Base-by-base conservation (phyloP, 371 early-diverging fungal species). In the Catenaria anguillulae region DNA sequence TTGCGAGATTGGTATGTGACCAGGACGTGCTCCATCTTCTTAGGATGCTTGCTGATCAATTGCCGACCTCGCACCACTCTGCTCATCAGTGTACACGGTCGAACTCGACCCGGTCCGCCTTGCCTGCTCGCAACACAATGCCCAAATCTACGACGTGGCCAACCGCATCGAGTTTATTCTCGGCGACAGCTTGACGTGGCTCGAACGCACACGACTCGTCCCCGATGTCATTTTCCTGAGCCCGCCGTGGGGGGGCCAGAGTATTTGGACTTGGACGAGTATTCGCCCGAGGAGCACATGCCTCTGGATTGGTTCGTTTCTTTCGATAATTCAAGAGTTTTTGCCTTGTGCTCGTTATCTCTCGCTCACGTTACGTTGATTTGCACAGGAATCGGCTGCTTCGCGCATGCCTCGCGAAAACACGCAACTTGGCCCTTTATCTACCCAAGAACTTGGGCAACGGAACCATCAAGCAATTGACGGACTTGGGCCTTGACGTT, bases 221-320 rank as follows among this genome's bases (percentile, higher is more conserved):
- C 93, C 91, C 0, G 94, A 97, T 67, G 86, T 78, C 0, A 86
- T 94, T 4, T 96, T 93, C 63, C 65, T 95, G 64, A 92, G 91
- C 46, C 95, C 96, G 55, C 95, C 96, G 24, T 96, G 95, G 95
- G 94, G 95, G 55, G 93, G 33, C 68, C 67, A n/a, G 65, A 70
- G 55, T 73, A 75, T 50, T 36, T 56, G n/a, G 40, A 40, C 17
- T 46, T 60, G 5, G 40, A 48, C 0, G 52, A 55, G 6, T 74
- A 64, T 64, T 58, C 55, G 24, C 33, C 68, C 33, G 40, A 40
- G n/a, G 54, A 64, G 36, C 35, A 31, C 33, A 62, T 70, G 66
- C 62, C 62, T 6, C 33, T 50, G 29, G 62, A 62, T 26, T 33
- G 62, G 62, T 60, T 10, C 34, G 15, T 3, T 60, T 1, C 4